Percentiles rank a stretch among this genome's conserved stretches.
These are phyloP conservation scores for Trametes meyenii DNA, from an alignment of 768 basidiomycete genomes.

Conservation along the genomic window DNA sequence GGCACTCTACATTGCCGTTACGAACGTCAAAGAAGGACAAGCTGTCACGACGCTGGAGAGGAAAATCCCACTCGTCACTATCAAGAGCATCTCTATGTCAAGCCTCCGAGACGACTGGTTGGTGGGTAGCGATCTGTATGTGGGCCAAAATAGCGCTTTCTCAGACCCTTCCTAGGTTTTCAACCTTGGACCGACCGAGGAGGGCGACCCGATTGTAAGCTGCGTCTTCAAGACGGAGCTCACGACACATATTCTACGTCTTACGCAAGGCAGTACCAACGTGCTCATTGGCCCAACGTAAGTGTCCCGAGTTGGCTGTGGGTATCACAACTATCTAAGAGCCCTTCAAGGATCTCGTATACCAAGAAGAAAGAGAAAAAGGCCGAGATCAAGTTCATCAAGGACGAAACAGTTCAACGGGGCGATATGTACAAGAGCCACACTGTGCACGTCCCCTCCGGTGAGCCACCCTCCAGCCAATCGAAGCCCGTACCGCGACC, in stretches of 20 bases:
- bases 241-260: slow-evolving; percentile 74
- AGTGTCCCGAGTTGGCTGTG: slow-evolving; percentile 33
- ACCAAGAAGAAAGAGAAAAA: slow-evolving; percentile 97
- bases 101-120: slow-evolving; percentile 95
- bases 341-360: slow-evolving; percentile 71
- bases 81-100: slow-evolving; percentile 85
- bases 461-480: slow-evolving; percentile 79
- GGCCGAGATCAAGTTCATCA: slow-evolving; percentile 81
- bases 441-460: slow-evolving; percentile 82
- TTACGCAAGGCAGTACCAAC: slow-evolving; percentile 76
- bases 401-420: slow-evolving; percentile 80
- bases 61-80: slow-evolving; percentile 87
- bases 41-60: slow-evolving; percentile 68
- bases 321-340: neutral
- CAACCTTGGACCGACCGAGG: slow-evolving; percentile 80
- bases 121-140: slow-evolving; percentile 46
- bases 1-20: slow-evolving; percentile 78
- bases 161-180: slow-evolving; percentile 52
- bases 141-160: neutral
- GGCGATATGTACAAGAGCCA: slow-evolving; percentile 95
- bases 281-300: slow-evolving; percentile 79
- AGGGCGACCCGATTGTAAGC: slow-evolving; percentile 91
- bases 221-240: slow-evolving; percentile 97
- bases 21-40: slow-evolving; percentile 62
- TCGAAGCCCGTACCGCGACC: slow-evolving; percentile 85